Evolutionary conservation across 2,329 filamentous ascomycete species (phyloP).

Genomic region (Aspergillus sp.): DNA sequence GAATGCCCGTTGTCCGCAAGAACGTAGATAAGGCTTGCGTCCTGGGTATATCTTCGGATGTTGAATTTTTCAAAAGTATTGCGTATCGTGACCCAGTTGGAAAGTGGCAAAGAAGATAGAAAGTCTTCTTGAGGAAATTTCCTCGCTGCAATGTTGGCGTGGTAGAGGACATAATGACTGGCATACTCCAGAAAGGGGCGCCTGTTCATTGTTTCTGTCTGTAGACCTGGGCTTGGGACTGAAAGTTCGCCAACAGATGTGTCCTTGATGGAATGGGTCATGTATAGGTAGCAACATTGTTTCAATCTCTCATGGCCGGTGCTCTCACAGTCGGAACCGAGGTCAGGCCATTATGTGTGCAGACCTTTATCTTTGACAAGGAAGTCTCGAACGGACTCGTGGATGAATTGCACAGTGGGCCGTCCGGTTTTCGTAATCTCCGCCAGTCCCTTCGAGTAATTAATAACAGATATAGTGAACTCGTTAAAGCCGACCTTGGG

Average conservation of each 20-base stretch:
- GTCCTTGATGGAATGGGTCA: not conserved
- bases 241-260: not conserved
- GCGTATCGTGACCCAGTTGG: constrained; percentile 29
- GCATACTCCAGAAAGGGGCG: constrained; percentile 43
- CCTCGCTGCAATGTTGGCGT: constrained; percentile 24
- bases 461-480: constrained; percentile 18
- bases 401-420: constrained; percentile 35
- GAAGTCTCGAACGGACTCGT: constrained; percentile 37
- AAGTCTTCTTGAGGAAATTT: constrained; percentile 20
- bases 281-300: constrained; percentile 20
- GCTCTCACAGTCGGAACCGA: constrained; percentile 22
- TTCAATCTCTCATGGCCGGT: constrained; percentile 46
- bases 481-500: not conserved
- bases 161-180: constrained; percentile 24
- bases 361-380: constrained; percentile 28
- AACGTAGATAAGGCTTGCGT: constrained; percentile 13
- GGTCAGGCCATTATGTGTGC: constrained; percentile 29
- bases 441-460: constrained; percentile 31
- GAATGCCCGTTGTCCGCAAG: constrained; percentile 15
- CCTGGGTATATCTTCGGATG: constrained; percentile 21
- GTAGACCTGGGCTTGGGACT: not conserved
- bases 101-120: constrained; percentile 24
- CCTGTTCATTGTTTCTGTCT: not conserved
- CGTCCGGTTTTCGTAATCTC: constrained; percentile 24
- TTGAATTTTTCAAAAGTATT: constrained; percentile 36